phyloP scores from a whole-genome alignment of 768 basidiomycete genomes.

The Tylopilus vinaceipallidus region DNA sequence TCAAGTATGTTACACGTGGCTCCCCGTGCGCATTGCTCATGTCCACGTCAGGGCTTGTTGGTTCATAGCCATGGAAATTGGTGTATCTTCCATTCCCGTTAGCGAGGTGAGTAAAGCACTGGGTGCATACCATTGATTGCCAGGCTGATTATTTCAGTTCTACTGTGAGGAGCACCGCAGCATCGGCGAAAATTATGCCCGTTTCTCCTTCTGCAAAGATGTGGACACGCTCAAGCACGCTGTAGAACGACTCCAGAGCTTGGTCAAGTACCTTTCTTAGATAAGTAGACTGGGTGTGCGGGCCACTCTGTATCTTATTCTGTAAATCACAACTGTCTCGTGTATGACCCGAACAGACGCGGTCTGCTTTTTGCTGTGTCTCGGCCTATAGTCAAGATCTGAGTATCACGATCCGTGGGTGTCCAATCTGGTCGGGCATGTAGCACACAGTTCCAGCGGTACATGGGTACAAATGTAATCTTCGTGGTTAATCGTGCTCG shows the following conservation, averaged over 20 bases:
- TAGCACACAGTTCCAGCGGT: no score
- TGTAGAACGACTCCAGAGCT: conserved; percentile 72
- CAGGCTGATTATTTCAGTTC: conserved; percentile 52
- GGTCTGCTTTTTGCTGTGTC: neutral
- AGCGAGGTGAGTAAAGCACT: conserved; percentile 69
- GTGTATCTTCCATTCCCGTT: conserved; percentile 91
- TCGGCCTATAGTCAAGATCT: neutral
- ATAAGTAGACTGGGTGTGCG: neutral
- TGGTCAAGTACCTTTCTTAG: conserved; percentile 61
- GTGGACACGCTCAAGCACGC: conserved; percentile 77
- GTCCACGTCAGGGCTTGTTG: conserved; percentile 69
- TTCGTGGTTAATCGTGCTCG: conserved; percentile 11
- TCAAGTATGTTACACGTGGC: conserved; percentile 50
- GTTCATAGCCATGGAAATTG: conserved; percentile 90
- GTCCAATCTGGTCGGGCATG: neutral
- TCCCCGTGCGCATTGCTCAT: conserved; percentile 9
- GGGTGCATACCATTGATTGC: neutral
- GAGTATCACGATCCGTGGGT: neutral
- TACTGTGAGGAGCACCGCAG: conserved; percentile 84
- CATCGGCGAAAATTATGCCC: conserved; percentile 83
- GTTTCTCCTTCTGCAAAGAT: conserved; percentile 98
- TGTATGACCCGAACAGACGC: neutral
- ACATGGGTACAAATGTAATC: neutral
- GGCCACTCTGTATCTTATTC: neutral
- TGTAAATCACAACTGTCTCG: neutral